Percentiles rank a stretch among this genome's conserved stretches.
Conservation (phyloP, 2,329 filamentous ascomycete genomes). For the Blastomyces gilchristii region DNA sequence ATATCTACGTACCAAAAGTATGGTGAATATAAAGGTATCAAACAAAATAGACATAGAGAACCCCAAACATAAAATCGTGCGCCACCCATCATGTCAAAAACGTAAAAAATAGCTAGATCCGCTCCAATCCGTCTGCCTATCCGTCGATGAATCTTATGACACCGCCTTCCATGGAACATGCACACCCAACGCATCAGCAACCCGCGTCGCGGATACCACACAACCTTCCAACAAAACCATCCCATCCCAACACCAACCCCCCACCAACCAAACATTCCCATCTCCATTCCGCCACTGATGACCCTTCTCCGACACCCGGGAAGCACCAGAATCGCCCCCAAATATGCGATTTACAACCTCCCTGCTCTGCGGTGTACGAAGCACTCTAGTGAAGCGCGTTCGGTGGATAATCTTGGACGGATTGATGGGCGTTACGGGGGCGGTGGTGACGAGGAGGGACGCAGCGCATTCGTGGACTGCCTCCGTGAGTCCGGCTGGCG, state of each 20-base stretch:
- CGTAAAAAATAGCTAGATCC: not conserved
- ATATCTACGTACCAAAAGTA: not conserved
- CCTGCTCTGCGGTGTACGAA: slow-evolving; percentile 43
- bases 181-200: slow-evolving; percentile 46
- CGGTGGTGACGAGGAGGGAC: slow-evolving; percentile 46
- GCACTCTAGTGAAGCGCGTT: slow-evolving; percentile 43
- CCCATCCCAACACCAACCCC: slow-evolving; percentile 56
- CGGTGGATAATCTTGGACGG: slow-evolving; percentile 35
- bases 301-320: not conserved
- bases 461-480: slow-evolving; percentile 44
- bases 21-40: not conserved
- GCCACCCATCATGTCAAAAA: not conserved
- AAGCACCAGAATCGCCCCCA: slow-evolving; percentile 8
- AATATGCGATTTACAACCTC: slow-evolving; percentile 41
- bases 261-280: slow-evolving; percentile 45
- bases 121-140: not conserved
- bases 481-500: slow-evolving; percentile 35
- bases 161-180: slow-evolving; percentile 26
- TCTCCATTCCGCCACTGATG: slow-evolving; percentile 46
- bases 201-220: slow-evolving; percentile 47
- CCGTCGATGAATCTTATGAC: not conserved
- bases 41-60: not conserved
- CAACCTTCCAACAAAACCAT: slow-evolving; percentile 55
- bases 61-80: not conserved
- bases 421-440: slow-evolving; percentile 35